Percentiles rank a stretch among this genome's conserved stretches.
Conservation (phyloP, 2,329 filamentous ascomycete genomes). For the Paracoccidioides lutzii region DNA sequence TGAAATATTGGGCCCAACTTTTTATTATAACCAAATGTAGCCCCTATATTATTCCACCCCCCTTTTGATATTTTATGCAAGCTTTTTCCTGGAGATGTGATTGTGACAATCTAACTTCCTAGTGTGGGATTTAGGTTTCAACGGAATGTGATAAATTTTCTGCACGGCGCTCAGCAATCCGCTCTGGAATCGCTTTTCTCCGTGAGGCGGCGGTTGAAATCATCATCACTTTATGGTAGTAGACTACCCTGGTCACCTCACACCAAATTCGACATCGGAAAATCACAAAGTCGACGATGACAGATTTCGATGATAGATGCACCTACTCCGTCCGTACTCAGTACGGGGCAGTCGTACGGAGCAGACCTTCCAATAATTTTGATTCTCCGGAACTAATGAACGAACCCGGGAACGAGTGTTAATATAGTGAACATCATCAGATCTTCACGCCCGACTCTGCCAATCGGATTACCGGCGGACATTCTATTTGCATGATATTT, state of each 20-base stretch:
- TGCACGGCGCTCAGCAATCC: too few species aligned
- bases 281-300: not conserved
- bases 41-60: not conserved
- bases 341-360: too few species aligned
- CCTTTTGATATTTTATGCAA: not conserved
- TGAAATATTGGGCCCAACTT: too few species aligned
- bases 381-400: too few species aligned
- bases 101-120: not conserved
- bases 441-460: not conserved
- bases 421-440: not conserved
- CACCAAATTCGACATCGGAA: too few species aligned
- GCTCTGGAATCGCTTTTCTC: not conserved
- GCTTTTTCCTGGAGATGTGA: not conserved
- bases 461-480: not conserved
- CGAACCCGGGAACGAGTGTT: too few species aligned
- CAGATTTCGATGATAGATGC: not conserved
- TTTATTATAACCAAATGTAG: too few species aligned
- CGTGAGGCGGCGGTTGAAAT: not conserved
- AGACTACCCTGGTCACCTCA: too few species aligned
- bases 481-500: not conserved
- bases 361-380: too few species aligned
- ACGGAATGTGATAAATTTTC: not conserved
- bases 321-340: too few species aligned
- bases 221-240: too few species aligned
- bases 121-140: not conserved